Evolutionary conservation across 176 grass and related monocot species (phyloP), one percentile per base, ranked within the genome.

Genomic region (Hsuehochloa calcarea): DNA sequence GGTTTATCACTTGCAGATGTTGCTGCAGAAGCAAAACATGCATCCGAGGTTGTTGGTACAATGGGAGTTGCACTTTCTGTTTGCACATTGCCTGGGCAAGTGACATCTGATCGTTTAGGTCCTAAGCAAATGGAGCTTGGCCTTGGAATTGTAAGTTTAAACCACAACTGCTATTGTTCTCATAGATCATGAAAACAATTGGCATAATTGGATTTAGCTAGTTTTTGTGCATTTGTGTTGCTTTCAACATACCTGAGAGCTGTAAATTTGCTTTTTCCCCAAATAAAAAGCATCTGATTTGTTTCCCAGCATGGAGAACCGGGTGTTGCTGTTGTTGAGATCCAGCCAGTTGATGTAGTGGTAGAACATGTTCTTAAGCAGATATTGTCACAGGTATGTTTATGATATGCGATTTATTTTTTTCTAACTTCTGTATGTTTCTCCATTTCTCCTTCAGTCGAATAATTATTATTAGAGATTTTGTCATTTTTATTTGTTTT

Each of bases 41-140:
- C 91, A 77, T 90, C 97, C 73, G 97, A 96, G 90, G 63, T 88
- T 84, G 88, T 99, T 74, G 97, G 97, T 84, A 99, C 97, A 74
- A 92, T 99, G 93, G 97, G 97, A 89, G 85, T 99, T 90, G 97
- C 97, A 70, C 86, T 99, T 58, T 99, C 97, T 85, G 90, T 99
- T 68, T 99, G 96, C 86, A 96, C 96, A 72, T 88, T 99, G 65
- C 96, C 96, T 94, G 96, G 96, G 46, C 93, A 94, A 78, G 91
- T 94, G 79, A 85, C 96, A 72, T 99, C 96, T 72, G 96, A 99
- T 71, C 91, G 96, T 83, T 85, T 99, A 85, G 96, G 93, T 82
- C 89, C 93, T 81, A 88, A 82, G 39, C 70, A 92, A 86, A 99
- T 99, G 90, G 96, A 99, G 92, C 91, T 99, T 87, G 96, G 96